A percentile compares a stretch with the other conserved stretches of the same genome.
Conservation (phyloP, 768 basidiomycete genomes). For the Auriscalpium microsporum region DNA sequence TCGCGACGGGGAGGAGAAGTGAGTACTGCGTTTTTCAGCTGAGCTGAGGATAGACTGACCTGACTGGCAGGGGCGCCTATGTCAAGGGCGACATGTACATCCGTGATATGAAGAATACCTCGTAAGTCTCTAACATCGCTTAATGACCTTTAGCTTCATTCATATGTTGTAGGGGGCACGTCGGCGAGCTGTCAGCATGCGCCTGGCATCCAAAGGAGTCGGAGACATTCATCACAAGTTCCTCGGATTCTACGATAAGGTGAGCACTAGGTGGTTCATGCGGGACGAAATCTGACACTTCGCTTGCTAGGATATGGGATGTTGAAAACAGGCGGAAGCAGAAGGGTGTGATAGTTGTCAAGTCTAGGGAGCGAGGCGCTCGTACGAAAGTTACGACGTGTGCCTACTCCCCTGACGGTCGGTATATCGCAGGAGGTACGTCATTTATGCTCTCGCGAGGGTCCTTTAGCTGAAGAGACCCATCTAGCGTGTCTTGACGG, state of each 20-base stretch:
- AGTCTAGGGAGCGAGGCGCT: slow-evolving; percentile 90
- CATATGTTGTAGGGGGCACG: slow-evolving; percentile 65
- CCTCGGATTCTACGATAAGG: slow-evolving; percentile 95
- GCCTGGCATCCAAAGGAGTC: slow-evolving; percentile 89
- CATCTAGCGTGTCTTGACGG: slow-evolving; percentile 83
- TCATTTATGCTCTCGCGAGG: slow-evolving; percentile 8
- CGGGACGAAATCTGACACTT: neutral
- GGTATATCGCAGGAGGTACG: slow-evolving; percentile 79
- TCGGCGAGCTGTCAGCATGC: slow-evolving; percentile 83
- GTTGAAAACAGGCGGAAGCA: slow-evolving; percentile 88
- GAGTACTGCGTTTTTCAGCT: slow-evolving; percentile 26
- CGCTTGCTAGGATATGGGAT: slow-evolving; percentile 79
- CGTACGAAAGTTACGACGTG: slow-evolving; percentile 87
- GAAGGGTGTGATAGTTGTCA: slow-evolving; percentile 92
- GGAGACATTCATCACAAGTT: slow-evolving; percentile 81
- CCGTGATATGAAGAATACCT: slow-evolving; percentile 97
- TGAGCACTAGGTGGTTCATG: slow-evolving; percentile 22
- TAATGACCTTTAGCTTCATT: neutral
- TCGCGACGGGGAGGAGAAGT: slow-evolving; percentile 91
- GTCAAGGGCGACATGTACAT: slow-evolving; percentile 97
- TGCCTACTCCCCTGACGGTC: slow-evolving; percentile 83
- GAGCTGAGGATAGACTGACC: slow-evolving; percentile 36
- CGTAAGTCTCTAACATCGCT: slow-evolving; percentile 42
- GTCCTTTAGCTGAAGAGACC: neutral
- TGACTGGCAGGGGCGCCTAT: slow-evolving; percentile 58